Evolutionary conservation across 2,329 filamentous ascomycete genomes (phyloP), one percentile per base, ranked within the genome.

Genomic region (Daldinia sp.): DNA sequence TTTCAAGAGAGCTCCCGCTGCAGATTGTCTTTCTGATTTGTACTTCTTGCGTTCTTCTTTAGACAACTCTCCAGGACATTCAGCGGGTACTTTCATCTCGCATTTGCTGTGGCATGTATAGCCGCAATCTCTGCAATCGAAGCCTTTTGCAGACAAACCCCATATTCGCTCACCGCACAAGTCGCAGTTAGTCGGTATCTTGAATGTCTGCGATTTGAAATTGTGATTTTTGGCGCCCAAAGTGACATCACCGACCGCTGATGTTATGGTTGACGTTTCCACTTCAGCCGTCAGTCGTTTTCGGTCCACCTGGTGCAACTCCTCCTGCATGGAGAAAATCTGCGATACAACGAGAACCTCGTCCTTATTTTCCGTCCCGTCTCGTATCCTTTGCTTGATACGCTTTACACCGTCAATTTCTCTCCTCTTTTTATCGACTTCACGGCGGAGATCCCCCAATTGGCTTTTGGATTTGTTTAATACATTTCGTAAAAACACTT

Each of bases 101-200:
- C 95, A 99, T 80, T 99, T 99, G 82, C 90, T 96, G 79, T 99
- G 95, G 74, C 95, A 99, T 1, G 94, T 97, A 79, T 97, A 99
- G 30, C 96, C 95, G 73, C 95, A 99, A 76, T 98, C 94, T 70
- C 91, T 87, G 74, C 95, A 99, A 75, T 96, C 94, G 74, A 97
- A 96, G 0, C 95, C 95, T 79, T 99, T 99, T 34, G 95, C 94
- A 27, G 93, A 96, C 37, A 99, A 78, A 0, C 95, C 95, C 95
- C 95, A 99, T 75, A 99, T 97, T 25, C 95, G 87, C 75, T 99
- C 95, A 15, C 94, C 94, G 71, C 95, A 99, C 10, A 97, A 84
- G 77, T 99, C 95, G 79, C 95, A 99, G 76, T 98, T 98, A 3
- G 95, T 99, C 0, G 96, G 96, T 63, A 99, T 97, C 77, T 98